A percentile compares a stretch with the other conserved stretches of the same genome.
Evolutionary conservation across 441 rosid species (phyloP).

Genomic region (Syzygium syzygioides): DNA sequence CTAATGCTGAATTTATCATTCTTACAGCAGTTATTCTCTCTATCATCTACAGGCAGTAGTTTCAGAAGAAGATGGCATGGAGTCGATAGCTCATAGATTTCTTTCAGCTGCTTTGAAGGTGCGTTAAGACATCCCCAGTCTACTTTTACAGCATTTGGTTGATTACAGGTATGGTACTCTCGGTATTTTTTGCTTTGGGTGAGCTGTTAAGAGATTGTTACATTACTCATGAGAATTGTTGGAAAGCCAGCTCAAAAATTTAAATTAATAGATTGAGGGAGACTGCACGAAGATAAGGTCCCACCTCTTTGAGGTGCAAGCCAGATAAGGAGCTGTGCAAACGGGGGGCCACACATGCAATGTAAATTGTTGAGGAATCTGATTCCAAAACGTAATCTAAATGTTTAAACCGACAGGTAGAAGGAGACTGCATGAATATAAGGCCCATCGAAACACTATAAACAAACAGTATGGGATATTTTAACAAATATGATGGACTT

Average conservation of each 20-base stretch:
- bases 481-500: not conserved
- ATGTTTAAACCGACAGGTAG: not conserved
- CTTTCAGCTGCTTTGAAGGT: constrained; percentile 98
- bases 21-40: not conserved
- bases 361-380: not conserved
- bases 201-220: not conserved
- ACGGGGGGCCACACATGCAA: not conserved
- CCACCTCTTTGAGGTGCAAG: not conserved
- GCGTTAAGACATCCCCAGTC: not conserved
- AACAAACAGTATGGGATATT: not conserved
- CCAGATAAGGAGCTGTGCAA: not conserved
- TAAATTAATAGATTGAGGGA: not conserved
- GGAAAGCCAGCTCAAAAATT: not conserved
- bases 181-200: not conserved
- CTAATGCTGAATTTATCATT: not conserved
- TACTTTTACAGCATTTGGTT: not conserved
- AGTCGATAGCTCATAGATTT: constrained; percentile 87
- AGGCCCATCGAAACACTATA: not conserved
- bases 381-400: not conserved
- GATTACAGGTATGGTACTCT: not conserved
- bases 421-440: not conserved
- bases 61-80: constrained; percentile 97
- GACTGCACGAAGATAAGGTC: not conserved
- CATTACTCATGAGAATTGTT: not conserved
- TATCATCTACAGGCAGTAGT: constrained; percentile 58